A percentile compares a stretch with the other conserved stretches of the same genome.
phyloP scores from a whole-genome alignment of 352 stramenopile genomes.

The Globisporangium takayamanum region DNA sequence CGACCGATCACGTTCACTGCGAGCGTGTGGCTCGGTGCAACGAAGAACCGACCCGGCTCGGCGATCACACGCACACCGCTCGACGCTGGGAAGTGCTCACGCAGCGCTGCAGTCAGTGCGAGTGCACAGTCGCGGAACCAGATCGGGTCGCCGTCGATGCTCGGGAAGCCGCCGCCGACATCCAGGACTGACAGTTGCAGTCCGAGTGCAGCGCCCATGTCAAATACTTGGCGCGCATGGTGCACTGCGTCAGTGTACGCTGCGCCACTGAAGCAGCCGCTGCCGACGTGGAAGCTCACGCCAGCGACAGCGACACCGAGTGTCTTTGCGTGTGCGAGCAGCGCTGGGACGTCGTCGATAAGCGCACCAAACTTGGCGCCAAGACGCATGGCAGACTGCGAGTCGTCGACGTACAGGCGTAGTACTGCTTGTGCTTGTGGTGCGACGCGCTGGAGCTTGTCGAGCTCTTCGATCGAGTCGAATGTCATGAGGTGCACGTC shows the following conservation, averaged over 20 bases:
- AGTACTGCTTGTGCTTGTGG: constrained; percentile 80
- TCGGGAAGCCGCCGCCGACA: constrained; percentile 93
- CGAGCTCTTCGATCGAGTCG: constrained; percentile 89
- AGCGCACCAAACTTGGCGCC: constrained; percentile 93
- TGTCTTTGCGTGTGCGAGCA: constrained; percentile 78
- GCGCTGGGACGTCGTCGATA: constrained; percentile 77
- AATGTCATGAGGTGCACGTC: constrained; percentile 90
- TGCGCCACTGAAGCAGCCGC: constrained; percentile 86
- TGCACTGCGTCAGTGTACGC: constrained; percentile 88
- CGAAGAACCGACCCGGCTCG: constrained; percentile 94
- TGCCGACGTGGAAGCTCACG: constrained; percentile 93
- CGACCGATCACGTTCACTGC: constrained; percentile 90
- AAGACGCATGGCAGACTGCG: constrained; percentile 85
- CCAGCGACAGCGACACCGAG: constrained; percentile 85
- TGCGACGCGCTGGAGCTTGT: constrained; percentile 88
- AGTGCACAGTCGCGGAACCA: constrained; percentile 73
- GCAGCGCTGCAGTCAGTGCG: constrained; percentile 60
- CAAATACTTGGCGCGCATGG: constrained; percentile 85
- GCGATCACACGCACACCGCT: constrained; percentile 89
- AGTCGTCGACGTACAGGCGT: constrained; percentile 92
- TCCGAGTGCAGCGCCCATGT: constrained; percentile 79
- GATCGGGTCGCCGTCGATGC: constrained; percentile 64
- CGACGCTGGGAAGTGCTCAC: constrained; percentile 55
- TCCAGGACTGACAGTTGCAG: constrained; percentile 88
- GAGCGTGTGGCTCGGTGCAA: constrained; percentile 86